Evolutionary conservation across 257 asterid species (phyloP), one percentile per base, ranked within the genome.

Genomic region (Primulina huaijiensis): DNA sequence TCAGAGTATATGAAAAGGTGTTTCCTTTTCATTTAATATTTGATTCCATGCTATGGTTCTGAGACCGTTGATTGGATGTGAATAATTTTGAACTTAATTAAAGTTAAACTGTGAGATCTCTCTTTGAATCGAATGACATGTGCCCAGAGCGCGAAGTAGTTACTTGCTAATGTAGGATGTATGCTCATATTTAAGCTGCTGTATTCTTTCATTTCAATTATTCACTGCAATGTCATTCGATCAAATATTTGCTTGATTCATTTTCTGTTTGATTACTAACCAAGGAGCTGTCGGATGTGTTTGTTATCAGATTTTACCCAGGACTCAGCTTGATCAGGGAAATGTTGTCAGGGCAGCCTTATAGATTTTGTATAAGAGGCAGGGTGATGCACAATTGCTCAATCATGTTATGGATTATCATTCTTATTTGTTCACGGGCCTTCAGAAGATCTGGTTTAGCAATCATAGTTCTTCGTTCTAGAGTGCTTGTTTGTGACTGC

Each of bases 1-100:
- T 21, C 21, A 34, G 34, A 52, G 69, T 69, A 52, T 37, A 29
- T 60, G 29, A 65, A 11, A 60, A 60, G 65, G 59, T 68, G 72
- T 72, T 69, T 40, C 27, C 46, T 58, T 30, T 50, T 50, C 56
- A 50, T 50, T 50, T 50, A 50, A 50, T 50, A 5, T 50, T 50
- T 50, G 20, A 50, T 50, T 46, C 8, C 56, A 50, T 17, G 16
- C 20, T 16, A 16, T 17, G 56, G 20, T 50, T 50, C 8, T 16
- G 20, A 50, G 21, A 20, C 56, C 16, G 20, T 16, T 16, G 56
- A 50, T 50, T 50, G 20, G 56, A 50, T 16, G 20, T 50, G 8
- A 7, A 16, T 43, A 3, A 43, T 11, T 12, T 43, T 11, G 23
- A 43, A 43, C 53, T 43, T 12, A 12, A 3, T 12, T 5, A 43